Percentiles rank a stretch among this genome's conserved stretches.
These are phyloP conservation scores for Fusarium denticulatum DNA, from an alignment of 2,329 filamentous ascomycete genomes.

Conservation along the genomic window DNA sequence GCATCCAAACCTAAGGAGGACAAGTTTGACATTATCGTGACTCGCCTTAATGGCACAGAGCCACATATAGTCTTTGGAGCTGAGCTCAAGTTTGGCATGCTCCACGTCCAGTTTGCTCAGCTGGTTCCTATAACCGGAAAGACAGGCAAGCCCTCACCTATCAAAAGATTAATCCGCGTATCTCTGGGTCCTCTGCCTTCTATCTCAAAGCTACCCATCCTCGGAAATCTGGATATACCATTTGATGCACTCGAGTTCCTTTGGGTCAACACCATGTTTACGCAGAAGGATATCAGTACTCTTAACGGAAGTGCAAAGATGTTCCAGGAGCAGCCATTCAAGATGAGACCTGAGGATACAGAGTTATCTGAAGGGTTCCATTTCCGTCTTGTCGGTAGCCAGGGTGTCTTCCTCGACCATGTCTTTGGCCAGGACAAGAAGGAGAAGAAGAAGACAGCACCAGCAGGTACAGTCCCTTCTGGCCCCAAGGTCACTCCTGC, in stretches of 20 bases:
- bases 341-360: neutral
- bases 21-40: neutral
- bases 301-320: rapidly evolving
- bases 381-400: neutral
- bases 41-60: neutral
- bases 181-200: rapidly evolving
- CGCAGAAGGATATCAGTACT: neutral
- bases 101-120: neutral
- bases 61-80: rapidly evolving
- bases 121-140: rapidly evolving
- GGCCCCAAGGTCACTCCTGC: rapidly evolving
- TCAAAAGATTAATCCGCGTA: neutral
- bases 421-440: rapidly evolving
- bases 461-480: rapidly evolving
- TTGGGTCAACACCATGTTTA: neutral
- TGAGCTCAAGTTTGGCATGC: neutral
- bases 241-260: neutral
- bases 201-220: rapidly evolving
- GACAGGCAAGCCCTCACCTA: rapidly evolving
- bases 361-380: rapidly evolving
- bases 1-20: rapidly evolving
- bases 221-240: rapidly evolving
- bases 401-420: neutral
- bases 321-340: rapidly evolving
- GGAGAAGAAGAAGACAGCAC: neutral